A percentile compares a stretch with the other conserved stretches of the same genome.
These are phyloP conservation scores for Phytophthora vignae DNA, from an alignment of 352 stramenopile species.

Conservation along the genomic window DNA sequence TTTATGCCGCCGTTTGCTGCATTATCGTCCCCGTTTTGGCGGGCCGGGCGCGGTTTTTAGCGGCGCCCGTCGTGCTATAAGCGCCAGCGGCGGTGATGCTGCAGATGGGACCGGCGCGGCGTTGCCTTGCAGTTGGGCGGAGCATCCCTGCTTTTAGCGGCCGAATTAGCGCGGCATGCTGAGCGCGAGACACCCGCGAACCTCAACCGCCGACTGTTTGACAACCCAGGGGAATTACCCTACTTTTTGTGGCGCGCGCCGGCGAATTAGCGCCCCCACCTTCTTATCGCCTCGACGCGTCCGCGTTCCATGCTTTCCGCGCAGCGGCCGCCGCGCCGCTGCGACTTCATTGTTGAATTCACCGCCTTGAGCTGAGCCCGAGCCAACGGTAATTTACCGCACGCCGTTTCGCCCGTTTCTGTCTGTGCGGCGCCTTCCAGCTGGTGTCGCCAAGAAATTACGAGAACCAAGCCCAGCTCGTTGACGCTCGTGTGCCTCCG, in stretches of 20 bases:
- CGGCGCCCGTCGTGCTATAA: slow-evolving; percentile 2
- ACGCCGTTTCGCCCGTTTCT: slow-evolving; percentile 41
- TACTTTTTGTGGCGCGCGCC: slow-evolving; percentile 11
- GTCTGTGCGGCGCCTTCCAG: slow-evolving; percentile 25
- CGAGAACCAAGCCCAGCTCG: slow-evolving; percentile 14
- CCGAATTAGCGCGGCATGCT: slow-evolving; percentile 24
- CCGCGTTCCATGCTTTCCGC: not conserved
- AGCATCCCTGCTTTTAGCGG: slow-evolving; percentile 33
- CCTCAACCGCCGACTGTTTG: slow-evolving; percentile 32
- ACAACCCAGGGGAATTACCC: slow-evolving; percentile 30
- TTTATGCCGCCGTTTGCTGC: slow-evolving; percentile 6
- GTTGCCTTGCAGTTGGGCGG: slow-evolving; percentile 38
- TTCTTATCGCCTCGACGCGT: slow-evolving; percentile 24
- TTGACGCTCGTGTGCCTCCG: slow-evolving; percentile 11
- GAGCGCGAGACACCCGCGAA: slow-evolving; percentile 14
- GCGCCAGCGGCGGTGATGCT: no score
- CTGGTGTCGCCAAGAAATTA: slow-evolving; percentile 45
- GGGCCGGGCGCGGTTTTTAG: slow-evolving; percentile 1
- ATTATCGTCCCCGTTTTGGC: slow-evolving; percentile 14
- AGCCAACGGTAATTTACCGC: slow-evolving; percentile 19
- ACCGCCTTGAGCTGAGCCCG: slow-evolving; percentile 21
- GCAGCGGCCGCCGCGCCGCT: not conserved
- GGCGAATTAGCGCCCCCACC: slow-evolving; percentile 5
- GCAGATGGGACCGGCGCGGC: slow-evolving; percentile 34
- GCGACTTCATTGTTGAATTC: slow-evolving; percentile 64